phyloP scores from a whole-genome alignment of 371 early-diverging fungal genomes.

The Fennellomyces sp. region DNA sequence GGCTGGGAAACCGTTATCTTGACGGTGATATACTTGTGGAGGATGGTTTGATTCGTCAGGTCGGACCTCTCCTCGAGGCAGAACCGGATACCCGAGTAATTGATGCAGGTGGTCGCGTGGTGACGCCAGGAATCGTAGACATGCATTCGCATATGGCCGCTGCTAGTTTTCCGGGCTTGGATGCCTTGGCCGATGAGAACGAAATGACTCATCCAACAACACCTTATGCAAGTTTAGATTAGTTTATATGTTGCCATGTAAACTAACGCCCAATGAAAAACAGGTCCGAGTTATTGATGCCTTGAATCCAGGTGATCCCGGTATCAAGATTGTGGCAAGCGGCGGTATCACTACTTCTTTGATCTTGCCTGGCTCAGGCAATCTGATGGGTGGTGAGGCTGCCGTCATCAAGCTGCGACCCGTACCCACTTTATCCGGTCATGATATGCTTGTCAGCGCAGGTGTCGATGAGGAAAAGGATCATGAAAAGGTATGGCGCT shows the following conservation, averaged over 20 bases:
- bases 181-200: conserved; percentile 64
- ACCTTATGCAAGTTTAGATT: conserved; percentile 64
- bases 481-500: conserved; percentile 65
- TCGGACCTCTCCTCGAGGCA: conserved; percentile 20
- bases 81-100: conserved; percentile 25
- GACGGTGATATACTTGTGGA: conserved; percentile 66
- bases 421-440: conserved; percentile 56
- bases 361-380: conserved; percentile 79
- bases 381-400: conserved; percentile 85
- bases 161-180: conserved; percentile 60
- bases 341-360: conserved; percentile 84
- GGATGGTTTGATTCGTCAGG: conserved; percentile 58
- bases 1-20: conserved; percentile 45
- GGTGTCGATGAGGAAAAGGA: conserved; percentile 46
- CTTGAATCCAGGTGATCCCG: conserved; percentile 68
- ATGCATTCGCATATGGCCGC: conserved; percentile 79
- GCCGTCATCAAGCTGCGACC: conserved; percentile 69
- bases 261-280: conserved; percentile 61
- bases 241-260: too few relatives aligned
- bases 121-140: conserved; percentile 85
- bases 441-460: conserved; percentile 70
- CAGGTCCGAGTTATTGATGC: conserved; percentile 64
- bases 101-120: conserved; percentile 68
- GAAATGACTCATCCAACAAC: conserved; percentile 70
- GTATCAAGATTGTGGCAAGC: conserved; percentile 67